A percentile compares a stretch with the other conserved stretches of the same genome.
Evolutionary conservation across 257 asterid genomes (phyloP).

Genomic region (Solanum dulcamara): DNA sequence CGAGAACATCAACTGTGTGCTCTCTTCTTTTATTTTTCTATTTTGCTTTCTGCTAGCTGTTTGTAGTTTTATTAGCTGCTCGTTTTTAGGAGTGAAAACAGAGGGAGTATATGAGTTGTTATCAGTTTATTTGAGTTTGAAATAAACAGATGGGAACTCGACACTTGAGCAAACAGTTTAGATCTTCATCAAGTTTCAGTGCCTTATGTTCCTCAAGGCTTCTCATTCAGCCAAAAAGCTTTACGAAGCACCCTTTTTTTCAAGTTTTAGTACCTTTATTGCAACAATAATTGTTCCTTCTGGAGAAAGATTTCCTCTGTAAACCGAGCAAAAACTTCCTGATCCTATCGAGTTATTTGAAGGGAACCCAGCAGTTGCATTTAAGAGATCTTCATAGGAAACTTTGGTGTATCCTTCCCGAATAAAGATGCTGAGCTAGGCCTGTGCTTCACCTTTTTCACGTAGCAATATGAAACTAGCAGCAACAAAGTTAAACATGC

Average conservation of each 20-base stretch:
- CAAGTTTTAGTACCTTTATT: conserved; percentile 32
- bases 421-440: conserved; percentile 2
- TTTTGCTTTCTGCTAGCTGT: no score
- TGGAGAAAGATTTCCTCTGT: conserved; percentile 23
- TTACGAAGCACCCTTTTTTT: conserved; percentile 28
- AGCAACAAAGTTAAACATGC: conserved; percentile 15
- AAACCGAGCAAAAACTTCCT: conserved; percentile 40
- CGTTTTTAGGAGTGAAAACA: no score
- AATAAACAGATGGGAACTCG: no score
- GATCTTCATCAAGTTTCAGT: conserved; percentile 34
- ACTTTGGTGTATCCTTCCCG: conserved; percentile 12
- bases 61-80: no score
- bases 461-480: conserved; percentile 16
- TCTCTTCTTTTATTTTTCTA: no score
- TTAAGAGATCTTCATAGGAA: conserved; percentile 26
- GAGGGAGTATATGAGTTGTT: no score
- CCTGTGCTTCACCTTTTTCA: conserved; percentile 2
- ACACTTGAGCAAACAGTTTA: conserved; percentile 43
- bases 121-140: no score
- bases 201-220: conserved; percentile 34
- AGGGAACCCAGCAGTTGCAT: conserved; percentile 34
- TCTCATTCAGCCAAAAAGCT: conserved; percentile 41
- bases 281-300: conserved; percentile 26
- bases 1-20: no score
- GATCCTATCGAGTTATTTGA: conserved; percentile 23